Evolutionary conservation across 345 rosid species (phyloP).

Genomic region (Durio zibethinus): DNA sequence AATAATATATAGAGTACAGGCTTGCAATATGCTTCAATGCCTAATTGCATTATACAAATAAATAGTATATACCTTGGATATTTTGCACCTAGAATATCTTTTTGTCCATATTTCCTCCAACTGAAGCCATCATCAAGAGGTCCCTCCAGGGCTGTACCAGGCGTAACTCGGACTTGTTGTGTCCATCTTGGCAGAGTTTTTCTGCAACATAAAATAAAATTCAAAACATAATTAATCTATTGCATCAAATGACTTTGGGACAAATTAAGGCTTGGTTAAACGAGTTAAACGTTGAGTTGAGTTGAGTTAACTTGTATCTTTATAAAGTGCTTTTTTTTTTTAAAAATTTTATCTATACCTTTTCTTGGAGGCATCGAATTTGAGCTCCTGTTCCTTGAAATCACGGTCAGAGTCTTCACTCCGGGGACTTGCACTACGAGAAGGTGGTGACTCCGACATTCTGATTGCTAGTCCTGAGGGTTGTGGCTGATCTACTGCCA

Average conservation of each 20-base stretch:
- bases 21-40: background rate
- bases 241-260: background rate
- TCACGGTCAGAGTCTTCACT: constrained; percentile 70
- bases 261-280: background rate
- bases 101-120: constrained; percentile 97
- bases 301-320: too few relatives aligned
- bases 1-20: background rate
- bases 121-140: constrained; percentile 81
- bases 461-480: background rate
- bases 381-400: constrained; percentile 30
- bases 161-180: constrained; percentile 44
- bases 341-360: constrained; percentile 26
- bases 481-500: constrained; percentile 8
- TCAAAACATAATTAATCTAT: background rate
- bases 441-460: constrained; percentile 39
- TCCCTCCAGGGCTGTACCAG: constrained; percentile 49
- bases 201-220: constrained; percentile 27
- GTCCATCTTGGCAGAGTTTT: constrained; percentile 58
- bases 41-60: too few relatives aligned
- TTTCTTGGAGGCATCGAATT: constrained; percentile 29
- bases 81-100: constrained; percentile 74
- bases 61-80: constrained; percentile 52
- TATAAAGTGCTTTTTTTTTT: background rate
- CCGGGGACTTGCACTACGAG: constrained; percentile 53
- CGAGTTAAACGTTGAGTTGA: too few relatives aligned